phyloP scores from a whole-genome alignment of 2,329 filamentous ascomycete species.

The Sphaceloma murrayae region DNA sequence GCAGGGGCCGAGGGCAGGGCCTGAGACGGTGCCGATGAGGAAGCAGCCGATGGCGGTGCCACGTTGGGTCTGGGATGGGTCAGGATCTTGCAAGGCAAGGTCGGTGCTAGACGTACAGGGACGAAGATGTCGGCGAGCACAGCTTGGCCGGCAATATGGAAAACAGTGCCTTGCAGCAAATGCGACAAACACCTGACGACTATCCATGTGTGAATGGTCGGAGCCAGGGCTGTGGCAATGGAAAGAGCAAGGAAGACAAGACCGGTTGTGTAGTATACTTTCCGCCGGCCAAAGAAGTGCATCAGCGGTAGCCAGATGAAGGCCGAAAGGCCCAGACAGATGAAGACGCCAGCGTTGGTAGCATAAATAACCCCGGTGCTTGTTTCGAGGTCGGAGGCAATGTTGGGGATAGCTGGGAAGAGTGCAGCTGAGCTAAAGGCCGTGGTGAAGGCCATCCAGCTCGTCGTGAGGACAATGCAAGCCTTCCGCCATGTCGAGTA shows the following conservation, averaged over 20 bases:
- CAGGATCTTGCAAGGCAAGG: not conserved
- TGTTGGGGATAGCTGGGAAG: slow-evolving; percentile 60
- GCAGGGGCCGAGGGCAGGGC: slow-evolving; percentile 56
- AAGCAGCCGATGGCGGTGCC: slow-evolving; percentile 66
- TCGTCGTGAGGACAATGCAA: slow-evolving; percentile 56
- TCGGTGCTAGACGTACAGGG: slow-evolving; percentile 36
- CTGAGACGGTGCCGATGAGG: slow-evolving; percentile 53
- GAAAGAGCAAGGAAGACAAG: slow-evolving; percentile 55
- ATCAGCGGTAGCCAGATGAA: slow-evolving; percentile 61
- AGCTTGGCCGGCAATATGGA: slow-evolving; percentile 59
- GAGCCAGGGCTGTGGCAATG: slow-evolving; percentile 58
- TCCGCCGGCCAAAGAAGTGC: slow-evolving; percentile 32
- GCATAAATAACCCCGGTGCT: slow-evolving; percentile 59
- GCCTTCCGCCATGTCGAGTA: slow-evolving; percentile 38
- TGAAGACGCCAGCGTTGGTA: slow-evolving; percentile 60
- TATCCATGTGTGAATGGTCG: slow-evolving; percentile 59
- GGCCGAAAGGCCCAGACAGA: slow-evolving; percentile 59
- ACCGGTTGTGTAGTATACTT: slow-evolving; percentile 46
- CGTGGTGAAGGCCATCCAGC: slow-evolving; percentile 63
- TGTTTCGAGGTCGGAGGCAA: slow-evolving; percentile 54
- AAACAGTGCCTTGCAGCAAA: slow-evolving; percentile 65
- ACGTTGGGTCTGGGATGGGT: slow-evolving; percentile 34
- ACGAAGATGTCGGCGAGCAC: slow-evolving; percentile 49
- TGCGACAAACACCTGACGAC: slow-evolving; percentile 61
- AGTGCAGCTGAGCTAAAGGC: slow-evolving; percentile 64